Base-by-base conservation (phyloP, 169 alveolate species). In the Sarcocystis neurona region DNA sequence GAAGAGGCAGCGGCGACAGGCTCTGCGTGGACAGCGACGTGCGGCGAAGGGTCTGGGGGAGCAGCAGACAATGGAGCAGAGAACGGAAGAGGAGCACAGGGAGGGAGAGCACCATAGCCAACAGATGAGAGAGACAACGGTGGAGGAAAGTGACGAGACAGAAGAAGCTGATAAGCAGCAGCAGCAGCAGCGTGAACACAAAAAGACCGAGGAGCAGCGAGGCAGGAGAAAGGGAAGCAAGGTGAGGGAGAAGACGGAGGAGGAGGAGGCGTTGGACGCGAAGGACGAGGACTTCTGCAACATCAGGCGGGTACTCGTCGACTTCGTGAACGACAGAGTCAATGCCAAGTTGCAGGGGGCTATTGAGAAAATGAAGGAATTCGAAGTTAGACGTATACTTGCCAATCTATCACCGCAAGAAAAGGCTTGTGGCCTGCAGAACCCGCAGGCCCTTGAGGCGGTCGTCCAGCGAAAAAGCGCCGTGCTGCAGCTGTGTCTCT, bases 311-410 rank as follows among this genome's bases (percentile, higher is more conserved):
- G n/a, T 53, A 15, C 66, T 53, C 23, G 30, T 53, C 66, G 66
- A 53, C 82, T n/a, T n/a, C n/a, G n/a, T n/a, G n/a, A n/a, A n/a
- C n/a, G n/a, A n/a, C n/a, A n/a, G n/a, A n/a, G n/a, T n/a, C n/a
- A n/a, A n/a, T n/a, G n/a, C n/a, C n/a, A n/a, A n/a, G n/a, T n/a
- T 72, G 82, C 15, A 39, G 56, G 41, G 32, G 56, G 58, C 53
- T 12, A 72, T 72, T 12, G 58, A 72, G 18, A 72, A 72, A 53
- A 72, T 72, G 82, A 72, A 72, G 53, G 82, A 72, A 32, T n/a
- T 18, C 34, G 82, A 72, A 18, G 82, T 72, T n/a, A 72, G 41
- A 32, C 47, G 56, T 2, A 72, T 39, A 27, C n/a, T 72, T 32
- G 82, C 34, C 56, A 72, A 39, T 39, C 56, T 72, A 4, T 39